These are phyloP conservation scores for Thermomucor indicae-seudaticae DNA, from an alignment of 371 early-diverging fungal genomes.

Conservation along the genomic window DNA sequence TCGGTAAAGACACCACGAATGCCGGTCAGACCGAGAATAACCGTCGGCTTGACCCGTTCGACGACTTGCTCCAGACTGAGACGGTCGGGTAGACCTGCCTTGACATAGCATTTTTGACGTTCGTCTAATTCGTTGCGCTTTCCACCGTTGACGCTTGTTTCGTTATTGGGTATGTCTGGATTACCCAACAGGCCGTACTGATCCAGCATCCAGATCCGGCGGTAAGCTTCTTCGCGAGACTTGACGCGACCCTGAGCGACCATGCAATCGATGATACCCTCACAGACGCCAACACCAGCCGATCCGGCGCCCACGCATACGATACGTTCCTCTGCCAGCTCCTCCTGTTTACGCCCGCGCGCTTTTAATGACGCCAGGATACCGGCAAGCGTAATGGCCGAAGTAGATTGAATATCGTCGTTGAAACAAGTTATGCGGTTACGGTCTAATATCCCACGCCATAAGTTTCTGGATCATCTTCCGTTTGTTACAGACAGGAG, in stretches of 20 bases:
- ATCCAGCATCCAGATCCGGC: slow-evolving; percentile 57
- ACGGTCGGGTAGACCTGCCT: slow-evolving; percentile 48
- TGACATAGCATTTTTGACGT: slow-evolving; percentile 51
- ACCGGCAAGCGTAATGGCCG: slow-evolving; percentile 64
- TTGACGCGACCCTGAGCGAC: slow-evolving; percentile 54
- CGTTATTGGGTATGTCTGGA: slow-evolving; percentile 8
- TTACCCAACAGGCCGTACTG: slow-evolving; percentile 53
- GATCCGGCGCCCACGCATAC: slow-evolving; percentile 69
- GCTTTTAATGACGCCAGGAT: slow-evolving; percentile 58
- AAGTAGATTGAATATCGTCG: slow-evolving; percentile 68
- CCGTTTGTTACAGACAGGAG: not conserved
- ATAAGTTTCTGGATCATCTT: not conserved
- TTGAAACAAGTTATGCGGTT: slow-evolving; percentile 62
- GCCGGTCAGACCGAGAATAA: slow-evolving; percentile 60
- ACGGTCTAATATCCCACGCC: slow-evolving; percentile 30
- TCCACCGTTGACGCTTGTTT: no score
- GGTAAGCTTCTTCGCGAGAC: slow-evolving; percentile 56
- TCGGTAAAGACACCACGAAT: slow-evolving; percentile 57
- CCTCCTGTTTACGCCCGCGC: slow-evolving; percentile 39
- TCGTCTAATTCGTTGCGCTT: slow-evolving; percentile 34
- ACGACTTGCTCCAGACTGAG: slow-evolving; percentile 52
- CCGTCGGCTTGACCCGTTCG: slow-evolving; percentile 57
- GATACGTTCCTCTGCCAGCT: slow-evolving; percentile 41
- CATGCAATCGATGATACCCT: slow-evolving; percentile 62
- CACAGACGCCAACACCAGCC: slow-evolving; percentile 68